Base-by-base conservation (phyloP, 495 filamentous ascomycete genomes). In the Hypoxylon subgilvum region DNA sequence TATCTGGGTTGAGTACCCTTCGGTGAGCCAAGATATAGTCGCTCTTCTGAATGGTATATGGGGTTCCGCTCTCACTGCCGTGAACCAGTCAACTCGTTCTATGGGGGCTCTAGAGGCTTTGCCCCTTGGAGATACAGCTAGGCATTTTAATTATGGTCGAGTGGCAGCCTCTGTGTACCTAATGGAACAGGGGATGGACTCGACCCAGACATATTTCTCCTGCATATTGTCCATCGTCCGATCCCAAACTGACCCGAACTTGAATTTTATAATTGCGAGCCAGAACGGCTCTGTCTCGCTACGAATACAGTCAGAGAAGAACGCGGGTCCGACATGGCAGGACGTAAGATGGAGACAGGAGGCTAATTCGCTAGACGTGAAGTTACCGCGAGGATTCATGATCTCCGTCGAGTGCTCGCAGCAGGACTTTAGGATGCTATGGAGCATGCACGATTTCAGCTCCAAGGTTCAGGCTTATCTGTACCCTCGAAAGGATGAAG, bases 381-480 rank as follows among this genome's bases (percentile, higher is more conserved):
- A 80, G 47, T 71, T 95, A 9, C 84, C 87, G 2, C 81, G 86
- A 35, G 85, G 87, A 1, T 88, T 91, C 59, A 74, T 85, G 34
- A 66, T 93, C 23, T 79, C 82, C 38, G 71, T 95, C 6, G 80
- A 84, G 49, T 89, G 88, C 72, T 75, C 76, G 9, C 88, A 91
- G 65, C 77, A 81, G 7, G 88, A 92, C 61, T 93, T 87, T 74
- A 84, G 84, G 52, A 84, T 79, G 17, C 68, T 96, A 10, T 91
- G 87, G 84, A 86, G 85, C 55, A 89, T 94, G 64, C 87, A 88
- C 52, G 89, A 94, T 44, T 90, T 92, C 58, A 88, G 87, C 17
- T 81, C 80, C 25, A 88, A 87, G 61, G 83, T 91, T 0, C 86
- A 91, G 59, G 76, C 78, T 9, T 87, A 78, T 48, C 76, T 92